phyloP scores from a whole-genome alignment of 2,329 filamentous ascomycete species.

The Sporothrix pseudoabietina region DNA sequence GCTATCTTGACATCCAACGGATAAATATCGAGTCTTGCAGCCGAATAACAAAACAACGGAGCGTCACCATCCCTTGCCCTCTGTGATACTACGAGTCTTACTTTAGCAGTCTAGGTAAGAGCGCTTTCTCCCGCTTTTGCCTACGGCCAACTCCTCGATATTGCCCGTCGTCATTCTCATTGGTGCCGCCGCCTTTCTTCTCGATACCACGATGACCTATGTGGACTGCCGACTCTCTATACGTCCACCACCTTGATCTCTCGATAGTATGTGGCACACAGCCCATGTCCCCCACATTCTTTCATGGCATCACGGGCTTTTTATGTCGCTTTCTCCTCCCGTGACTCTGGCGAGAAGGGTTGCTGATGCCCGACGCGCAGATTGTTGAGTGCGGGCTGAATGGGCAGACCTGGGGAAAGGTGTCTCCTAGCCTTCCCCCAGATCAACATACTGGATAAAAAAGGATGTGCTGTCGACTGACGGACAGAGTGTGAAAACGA shows the following conservation, averaged over 20 bases:
- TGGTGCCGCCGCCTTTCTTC: background rate
- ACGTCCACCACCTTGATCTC: background rate
- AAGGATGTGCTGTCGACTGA: background rate
- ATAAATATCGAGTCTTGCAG: background rate
- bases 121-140: background rate
- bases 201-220: too few species aligned
- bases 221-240: background rate
- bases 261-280: slow-evolving; percentile 9
- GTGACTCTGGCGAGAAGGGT: background rate
- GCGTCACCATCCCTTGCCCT: background rate
- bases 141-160: background rate
- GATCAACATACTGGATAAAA: background rate
- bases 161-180: background rate
- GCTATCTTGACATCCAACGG: background rate
- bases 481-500: too few species aligned
- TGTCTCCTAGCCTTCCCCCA: background rate
- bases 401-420: background rate
- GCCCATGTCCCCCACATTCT: background rate
- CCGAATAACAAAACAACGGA: background rate
- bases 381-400: background rate
- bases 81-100: background rate
- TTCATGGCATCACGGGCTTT: background rate
- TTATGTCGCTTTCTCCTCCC: background rate
- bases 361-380: background rate
- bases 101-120: background rate